Conservation (phyloP, 257 asterid genomes). For the Paulownia fortunei region DNA sequence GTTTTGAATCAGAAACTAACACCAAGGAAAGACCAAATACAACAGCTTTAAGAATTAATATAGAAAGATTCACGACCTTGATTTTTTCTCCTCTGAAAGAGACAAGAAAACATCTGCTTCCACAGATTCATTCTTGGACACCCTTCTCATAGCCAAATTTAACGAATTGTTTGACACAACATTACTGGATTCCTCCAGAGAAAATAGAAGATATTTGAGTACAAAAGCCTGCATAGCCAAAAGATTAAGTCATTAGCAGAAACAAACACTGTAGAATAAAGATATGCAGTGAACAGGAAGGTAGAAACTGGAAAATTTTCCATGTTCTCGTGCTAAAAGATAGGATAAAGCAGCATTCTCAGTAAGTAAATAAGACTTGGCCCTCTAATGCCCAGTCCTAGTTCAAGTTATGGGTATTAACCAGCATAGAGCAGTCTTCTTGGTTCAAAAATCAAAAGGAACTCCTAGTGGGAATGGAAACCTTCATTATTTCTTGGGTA, state of each 20-base stretch:
- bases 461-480: no score
- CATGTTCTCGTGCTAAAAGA: constrained; percentile 1
- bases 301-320: background rate
- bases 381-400: no score
- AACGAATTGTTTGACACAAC: constrained; percentile 35
- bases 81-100: constrained; percentile 61
- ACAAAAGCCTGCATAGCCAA: constrained; percentile 71
- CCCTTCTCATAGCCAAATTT: constrained; percentile 33
- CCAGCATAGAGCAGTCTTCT: no score
- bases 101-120: constrained; percentile 55
- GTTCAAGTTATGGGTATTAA: no score
- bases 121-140: constrained; percentile 41
- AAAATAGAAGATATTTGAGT: constrained; percentile 66
- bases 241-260: constrained; percentile 28
- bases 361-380: no score
- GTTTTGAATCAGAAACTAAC: constrained; percentile 14
- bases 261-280: background rate
- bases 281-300: background rate
- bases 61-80: constrained; percentile 47
- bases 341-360: no score
- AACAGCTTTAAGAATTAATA: background rate
- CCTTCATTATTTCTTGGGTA: no score
- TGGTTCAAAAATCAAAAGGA: no score
- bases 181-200: constrained; percentile 43
- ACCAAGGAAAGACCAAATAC: constrained; percentile 2